phyloP scores from a whole-genome alignment of 768 basidiomycete genomes.

The Favolaschia claudopus region DNA sequence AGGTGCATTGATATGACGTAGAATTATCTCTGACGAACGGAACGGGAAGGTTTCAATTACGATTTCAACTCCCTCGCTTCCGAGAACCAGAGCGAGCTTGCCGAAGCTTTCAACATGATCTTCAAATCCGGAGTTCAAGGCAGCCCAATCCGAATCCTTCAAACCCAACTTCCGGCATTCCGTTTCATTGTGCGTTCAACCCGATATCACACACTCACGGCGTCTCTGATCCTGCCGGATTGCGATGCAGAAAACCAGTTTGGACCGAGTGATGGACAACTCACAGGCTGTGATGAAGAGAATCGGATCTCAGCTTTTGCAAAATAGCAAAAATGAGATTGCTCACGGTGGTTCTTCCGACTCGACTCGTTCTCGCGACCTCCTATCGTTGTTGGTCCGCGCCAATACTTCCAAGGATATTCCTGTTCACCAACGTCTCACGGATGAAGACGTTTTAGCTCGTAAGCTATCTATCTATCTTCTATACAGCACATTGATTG shows the following conservation, averaged over 20 bases:
- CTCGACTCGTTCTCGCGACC: constrained; percentile 50
- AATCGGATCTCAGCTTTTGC: constrained; percentile 57
- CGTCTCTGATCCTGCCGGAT: too few species aligned
- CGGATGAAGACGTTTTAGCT: constrained; percentile 66
- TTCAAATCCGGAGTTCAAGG: constrained; percentile 46
- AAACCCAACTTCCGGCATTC: constrained; percentile 36
- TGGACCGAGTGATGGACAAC: constrained; percentile 33
- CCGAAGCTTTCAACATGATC: constrained; percentile 49
- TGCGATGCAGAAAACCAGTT: constrained; percentile 35
- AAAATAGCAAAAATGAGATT: constrained; percentile 53
- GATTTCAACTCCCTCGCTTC: constrained; percentile 18
- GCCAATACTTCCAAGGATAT: constrained; percentile 72
- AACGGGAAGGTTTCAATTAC: constrained; percentile 23
- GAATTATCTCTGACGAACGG: constrained; percentile 48
- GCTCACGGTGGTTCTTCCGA: constrained; percentile 36
- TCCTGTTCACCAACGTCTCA: constrained; percentile 58
- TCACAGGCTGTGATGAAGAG: constrained; percentile 48
- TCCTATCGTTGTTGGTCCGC: constrained; percentile 64
- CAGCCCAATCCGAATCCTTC: constrained; percentile 30
- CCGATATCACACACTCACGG: too few species aligned
- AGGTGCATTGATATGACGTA: constrained; percentile 41
- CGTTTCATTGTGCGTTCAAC: constrained; percentile 37
- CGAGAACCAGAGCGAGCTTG: constrained; percentile 45
- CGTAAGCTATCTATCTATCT: constrained; percentile 42
- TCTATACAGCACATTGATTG: not conserved